Evolutionary conservation across 2,329 filamentous ascomycete species (phyloP).

Genomic region (Pleomassaria siparia): DNA sequence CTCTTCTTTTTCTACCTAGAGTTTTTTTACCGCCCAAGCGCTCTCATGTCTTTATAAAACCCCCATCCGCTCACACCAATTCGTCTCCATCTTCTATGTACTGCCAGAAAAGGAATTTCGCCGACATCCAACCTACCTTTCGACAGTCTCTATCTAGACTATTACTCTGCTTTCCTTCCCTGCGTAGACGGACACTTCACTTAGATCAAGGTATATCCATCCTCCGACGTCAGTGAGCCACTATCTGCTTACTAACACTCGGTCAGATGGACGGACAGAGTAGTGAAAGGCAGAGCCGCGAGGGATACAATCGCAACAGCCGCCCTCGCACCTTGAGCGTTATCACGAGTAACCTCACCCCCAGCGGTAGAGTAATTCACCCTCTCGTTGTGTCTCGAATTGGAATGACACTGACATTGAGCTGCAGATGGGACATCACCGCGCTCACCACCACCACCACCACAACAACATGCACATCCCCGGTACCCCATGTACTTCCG

Average conservation of each 20-base stretch:
- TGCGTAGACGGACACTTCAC: background rate
- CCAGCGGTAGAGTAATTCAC: too few species aligned
- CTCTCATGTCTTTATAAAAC: background rate
- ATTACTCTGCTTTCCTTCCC: background rate
- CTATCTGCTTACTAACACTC: background rate
- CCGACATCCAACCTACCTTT: background rate
- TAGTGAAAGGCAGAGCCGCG: too few species aligned
- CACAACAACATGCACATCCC: background rate
- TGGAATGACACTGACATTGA: too few species aligned
- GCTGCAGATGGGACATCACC: too few species aligned
- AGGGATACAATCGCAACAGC: background rate
- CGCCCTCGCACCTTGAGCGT: background rate
- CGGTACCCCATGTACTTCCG: background rate
- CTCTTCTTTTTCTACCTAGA: background rate
- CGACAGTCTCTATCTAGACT: background rate
- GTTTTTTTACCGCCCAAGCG: background rate
- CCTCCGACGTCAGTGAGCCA: background rate
- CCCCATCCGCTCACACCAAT: background rate
- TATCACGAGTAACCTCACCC: background rate
- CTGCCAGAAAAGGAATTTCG: background rate
- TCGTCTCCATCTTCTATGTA: background rate
- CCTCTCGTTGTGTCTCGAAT: too few species aligned
- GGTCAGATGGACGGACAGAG: background rate
- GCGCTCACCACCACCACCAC: background rate
- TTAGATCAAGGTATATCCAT: background rate